Base-by-base conservation (phyloP, 176 grass and related monocot species). In the Thinopyrum elongatum region DNA sequence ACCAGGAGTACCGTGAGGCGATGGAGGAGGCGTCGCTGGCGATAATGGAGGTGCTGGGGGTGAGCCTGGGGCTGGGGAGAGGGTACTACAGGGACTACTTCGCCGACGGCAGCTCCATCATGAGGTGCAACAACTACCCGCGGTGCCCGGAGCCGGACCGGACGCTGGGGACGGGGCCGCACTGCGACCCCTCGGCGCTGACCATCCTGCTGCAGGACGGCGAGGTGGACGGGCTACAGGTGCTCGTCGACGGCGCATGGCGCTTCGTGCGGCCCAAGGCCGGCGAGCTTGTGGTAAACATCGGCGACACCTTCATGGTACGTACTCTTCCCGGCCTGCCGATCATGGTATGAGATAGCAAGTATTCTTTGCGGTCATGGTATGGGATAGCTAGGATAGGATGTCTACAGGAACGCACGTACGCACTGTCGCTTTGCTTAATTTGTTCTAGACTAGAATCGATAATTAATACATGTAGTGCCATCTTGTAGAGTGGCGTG, bases 291-390 rank as follows among this genome's bases (percentile, higher is more conserved):
- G 85, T 95, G 28, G 51, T 95, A 85, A 98, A 90, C 86, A 95
- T 95, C 74, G 95, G 95, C 11, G 93, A 98, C 82, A 93, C 93
- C 7, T 98, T 98, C 85, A 93, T 88, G 93, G 95, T 95, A 88
- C 46, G 88, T 74, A 21, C 30, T 49, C 79, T 68, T 35, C 25
- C 76, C 22, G 57, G 6, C 2, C 16, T 53, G 49, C 53, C 19
- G 42, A 11, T 4, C 42, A 46, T 46, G 42, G 10, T 46, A 46
- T 4, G 42, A 9, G 38, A 2, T 39, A 39, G 38, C 38, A 8
- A 3, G 33, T 1, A 9, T 46, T 4, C 33, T 3, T 31, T 31
- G 30, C 30, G 42, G 42, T 12, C 42, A 44, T 44, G 42, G 0
- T 13, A 14, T 44, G 42, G 12, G 47, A 17, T 51, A 51, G 47